phyloP scores from a whole-genome alignment of 257 asterid genomes.

The Galeopsis tetrahit region DNA sequence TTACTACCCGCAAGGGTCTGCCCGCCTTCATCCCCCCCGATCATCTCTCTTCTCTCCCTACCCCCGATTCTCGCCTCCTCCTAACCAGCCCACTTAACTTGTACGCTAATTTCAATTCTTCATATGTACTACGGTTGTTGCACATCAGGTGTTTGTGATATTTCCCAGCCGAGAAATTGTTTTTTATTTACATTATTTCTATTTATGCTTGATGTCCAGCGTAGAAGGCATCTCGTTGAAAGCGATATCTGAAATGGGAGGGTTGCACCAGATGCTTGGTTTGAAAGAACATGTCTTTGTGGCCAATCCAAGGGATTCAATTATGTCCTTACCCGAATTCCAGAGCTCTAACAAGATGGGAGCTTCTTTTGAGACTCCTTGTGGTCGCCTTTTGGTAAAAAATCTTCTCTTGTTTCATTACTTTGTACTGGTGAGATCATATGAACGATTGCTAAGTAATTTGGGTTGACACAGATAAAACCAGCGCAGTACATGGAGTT shows the following conservation, averaged over 20 bases:
- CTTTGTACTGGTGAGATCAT: not conserved
- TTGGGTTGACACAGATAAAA: conserved; percentile 52
- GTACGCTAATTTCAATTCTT: conserved; percentile 33
- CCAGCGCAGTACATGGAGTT: conserved; percentile 72
- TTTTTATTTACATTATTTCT: not conserved
- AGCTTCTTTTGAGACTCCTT: conserved; percentile 91
- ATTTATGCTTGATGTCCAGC: conserved; percentile 43
- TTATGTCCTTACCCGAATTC: conserved; percentile 69
- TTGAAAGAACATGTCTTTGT: conserved; percentile 60
- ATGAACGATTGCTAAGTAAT: conserved; percentile 8
- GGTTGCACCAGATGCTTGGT: conserved; percentile 74
- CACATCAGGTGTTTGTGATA: conserved; percentile 38
- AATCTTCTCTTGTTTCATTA: not conserved
- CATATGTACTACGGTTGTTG: conserved; percentile 7
- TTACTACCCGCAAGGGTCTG: conserved; percentile 84
- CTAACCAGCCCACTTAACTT: conserved; percentile 88
- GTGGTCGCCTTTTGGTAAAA: conserved; percentile 77
- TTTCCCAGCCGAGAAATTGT: not conserved
- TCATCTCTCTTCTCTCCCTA: conserved; percentile 78
- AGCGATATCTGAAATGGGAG: conserved; percentile 72
- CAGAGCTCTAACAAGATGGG: conserved; percentile 69
- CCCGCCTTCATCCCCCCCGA: conserved; percentile 91
- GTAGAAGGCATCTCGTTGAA: conserved; percentile 67
- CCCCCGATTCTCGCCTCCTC: conserved; percentile 74
- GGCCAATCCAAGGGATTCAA: conserved; percentile 83